Base-by-base conservation (phyloP, 805 yeast genomes). In the Kodamaea leandrae region DNA sequence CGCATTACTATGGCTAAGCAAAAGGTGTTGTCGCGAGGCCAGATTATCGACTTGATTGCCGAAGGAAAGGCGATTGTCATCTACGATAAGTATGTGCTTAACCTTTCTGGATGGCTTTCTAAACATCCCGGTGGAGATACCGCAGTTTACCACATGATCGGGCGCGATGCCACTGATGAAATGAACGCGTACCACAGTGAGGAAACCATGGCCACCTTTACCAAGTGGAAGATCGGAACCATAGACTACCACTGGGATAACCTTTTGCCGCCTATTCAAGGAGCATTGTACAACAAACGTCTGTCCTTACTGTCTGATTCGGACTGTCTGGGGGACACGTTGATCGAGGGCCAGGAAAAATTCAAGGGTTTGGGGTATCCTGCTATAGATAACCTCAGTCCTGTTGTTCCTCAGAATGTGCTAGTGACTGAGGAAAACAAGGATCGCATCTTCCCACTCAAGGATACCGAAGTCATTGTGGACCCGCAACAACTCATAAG, bases 61-160 rank as follows among this genome's bases (percentile, higher is more conserved):
- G 62, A 62, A 4, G 96, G 96, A 2, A 77, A 81, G 45, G 74
- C 79, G 17, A 74, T 88, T 20, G 86, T 87, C 28, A 82, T 88
- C 3, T 83, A 78, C 54, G 67, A 81, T 26, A 64, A 72, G 34
- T 45, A 63, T 15, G 95, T 84, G 4, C 66, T 88, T 30, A 76
- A 79, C 49, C 66, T 89, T 43, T 81, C 87, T 41, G 48, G 62
- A 6, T 88, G 96, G 96, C 60, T 88, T 25, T 68, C 68, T 18
- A 68, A 52, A 37, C 96, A 88, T 60, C 96, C 96, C 0, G 96
- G 96, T 12, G 96, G 96, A 4, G 90, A 83, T 44, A 84, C 79
- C 54, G 90, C 95, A 2, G 81, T 89, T 5, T 70, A 69, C 51
- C 96, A 89, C 61, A 72, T 88, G 83, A 77, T 88, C 3, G 96